A percentile compares a stretch with the other conserved stretches of the same genome.
phyloP scores from a whole-genome alignment of 2,329 filamentous ascomycete species.

The Diplodia sapinea region DNA sequence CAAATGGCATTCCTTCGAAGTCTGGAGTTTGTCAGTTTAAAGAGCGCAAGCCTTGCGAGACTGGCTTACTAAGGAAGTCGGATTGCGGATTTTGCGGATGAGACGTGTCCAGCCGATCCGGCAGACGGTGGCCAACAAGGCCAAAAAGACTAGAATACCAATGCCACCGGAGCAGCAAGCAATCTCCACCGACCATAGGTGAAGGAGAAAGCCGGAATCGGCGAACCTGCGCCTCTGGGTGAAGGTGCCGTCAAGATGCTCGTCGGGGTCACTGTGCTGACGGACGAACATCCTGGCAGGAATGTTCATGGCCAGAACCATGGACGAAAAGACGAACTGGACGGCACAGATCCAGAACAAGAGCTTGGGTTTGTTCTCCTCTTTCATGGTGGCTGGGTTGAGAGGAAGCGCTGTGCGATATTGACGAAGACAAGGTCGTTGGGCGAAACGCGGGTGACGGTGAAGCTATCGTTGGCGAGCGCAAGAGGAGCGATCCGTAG shows the following conservation, averaged over 20 bases:
- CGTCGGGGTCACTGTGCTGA: not conserved
- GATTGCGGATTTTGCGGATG: slow-evolving; percentile 11
- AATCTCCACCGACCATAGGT: slow-evolving; percentile 6
- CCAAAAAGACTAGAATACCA: not conserved
- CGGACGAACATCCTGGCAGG: not conserved
- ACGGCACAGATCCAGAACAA: not conserved
- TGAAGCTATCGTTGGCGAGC: not conserved
- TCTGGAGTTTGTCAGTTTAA: not conserved
- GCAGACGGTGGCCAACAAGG: not conserved
- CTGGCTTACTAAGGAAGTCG: not conserved
- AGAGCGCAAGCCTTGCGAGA: not conserved
- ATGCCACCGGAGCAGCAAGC: not conserved
- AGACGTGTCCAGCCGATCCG: not conserved
- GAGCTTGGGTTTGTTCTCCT: slow-evolving; percentile 1
- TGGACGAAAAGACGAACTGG: not conserved
- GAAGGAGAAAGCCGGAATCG: slow-evolving; percentile 7
- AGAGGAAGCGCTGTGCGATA: not conserved
- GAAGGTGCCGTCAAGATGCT: not conserved
- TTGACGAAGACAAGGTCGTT: not conserved
- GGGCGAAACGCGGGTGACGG: not conserved
- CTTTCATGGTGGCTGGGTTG: slow-evolving; percentile 11
- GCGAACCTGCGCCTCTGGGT: not conserved
- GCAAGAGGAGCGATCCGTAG: not conserved
- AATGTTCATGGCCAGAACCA: not conserved
- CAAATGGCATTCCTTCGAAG: not conserved